A percentile compares a stretch with the other conserved stretches of the same genome.
phyloP scores from a whole-genome alignment of 768 basidiomycete species.

The Gelatoporia subvermispora region DNA sequence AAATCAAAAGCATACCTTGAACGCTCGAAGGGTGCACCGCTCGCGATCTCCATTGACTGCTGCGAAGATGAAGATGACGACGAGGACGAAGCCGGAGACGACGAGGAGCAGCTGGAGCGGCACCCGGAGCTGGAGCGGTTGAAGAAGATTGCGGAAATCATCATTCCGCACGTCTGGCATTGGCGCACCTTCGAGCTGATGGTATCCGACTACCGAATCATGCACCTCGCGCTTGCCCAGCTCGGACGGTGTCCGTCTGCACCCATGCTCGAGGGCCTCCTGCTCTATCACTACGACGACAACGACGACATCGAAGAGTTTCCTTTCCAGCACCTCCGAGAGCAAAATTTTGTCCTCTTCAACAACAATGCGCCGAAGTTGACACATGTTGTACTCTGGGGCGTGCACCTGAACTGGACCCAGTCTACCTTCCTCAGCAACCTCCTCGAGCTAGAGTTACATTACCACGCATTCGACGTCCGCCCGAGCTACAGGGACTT shows the following conservation, averaged over 20 bases:
- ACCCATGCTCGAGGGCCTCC: constrained; percentile 47
- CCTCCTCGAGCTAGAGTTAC: constrained; percentile 51
- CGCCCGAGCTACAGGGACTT: constrained; percentile 57
- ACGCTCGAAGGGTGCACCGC: constrained; percentile 49
- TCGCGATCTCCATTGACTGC: constrained; percentile 45
- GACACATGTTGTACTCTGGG: constrained; percentile 49
- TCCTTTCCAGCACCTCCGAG: constrained; percentile 31
- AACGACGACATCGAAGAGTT: constrained; percentile 27
- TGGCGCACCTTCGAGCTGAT: constrained; percentile 50
- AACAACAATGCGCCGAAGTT: constrained; percentile 50
- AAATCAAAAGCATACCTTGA: constrained; percentile 41
- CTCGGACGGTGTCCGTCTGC: constrained; percentile 39
- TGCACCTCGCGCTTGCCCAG: constrained; percentile 32
- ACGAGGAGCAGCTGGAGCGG: constrained; percentile 8
- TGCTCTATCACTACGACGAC: constrained; percentile 52
- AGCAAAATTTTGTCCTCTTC: constrained; percentile 45
- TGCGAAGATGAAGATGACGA: constrained; percentile 19
- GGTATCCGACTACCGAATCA: constrained; percentile 36
- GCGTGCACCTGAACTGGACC: constrained; percentile 68
- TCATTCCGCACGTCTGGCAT: constrained; percentile 48
- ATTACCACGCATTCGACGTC: constrained; percentile 58
- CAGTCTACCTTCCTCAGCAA: constrained; percentile 38
- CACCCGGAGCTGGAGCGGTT: constrained; percentile 2
- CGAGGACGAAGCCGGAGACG: constrained; percentile 8
- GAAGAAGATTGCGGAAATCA: constrained; percentile 24